These are phyloP conservation scores for Apophysomyces variabilis DNA, from an alignment of 371 early-diverging fungal species.

Conservation along the genomic window DNA sequence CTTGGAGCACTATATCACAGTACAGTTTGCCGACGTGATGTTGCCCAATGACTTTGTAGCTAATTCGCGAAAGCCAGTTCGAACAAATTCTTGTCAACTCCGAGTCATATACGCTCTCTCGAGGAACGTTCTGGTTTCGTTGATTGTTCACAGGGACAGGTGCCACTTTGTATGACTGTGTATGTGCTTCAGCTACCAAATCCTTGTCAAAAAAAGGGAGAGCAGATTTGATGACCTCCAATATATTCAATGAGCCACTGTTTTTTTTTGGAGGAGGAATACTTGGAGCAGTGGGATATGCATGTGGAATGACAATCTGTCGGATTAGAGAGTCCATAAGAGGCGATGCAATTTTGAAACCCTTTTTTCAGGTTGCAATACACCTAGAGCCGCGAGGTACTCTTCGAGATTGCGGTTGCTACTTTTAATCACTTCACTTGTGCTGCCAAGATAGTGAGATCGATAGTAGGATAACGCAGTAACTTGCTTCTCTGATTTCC, in stretches of 20 bases:
- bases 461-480: background rate
- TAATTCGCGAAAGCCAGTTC: slow-evolving; percentile 11
- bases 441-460: background rate
- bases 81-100: slow-evolving; percentile 8
- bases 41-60: background rate
- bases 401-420: background rate
- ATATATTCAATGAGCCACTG: slow-evolving; percentile 10
- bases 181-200: background rate
- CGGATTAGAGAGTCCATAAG: slow-evolving; percentile 24
- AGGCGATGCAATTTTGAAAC: slow-evolving; percentile 24
- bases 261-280: slow-evolving; percentile 10
- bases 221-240: background rate
- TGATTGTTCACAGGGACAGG: background rate
- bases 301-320: slow-evolving; percentile 18
- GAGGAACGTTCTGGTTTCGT: background rate
- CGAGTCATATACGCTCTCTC: slow-evolving; percentile 14
- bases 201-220: background rate
- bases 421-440: background rate
- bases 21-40: background rate
- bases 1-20: slow-evolving; percentile 3
- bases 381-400: slow-evolving; percentile 15
- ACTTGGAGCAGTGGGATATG: slow-evolving; percentile 18
- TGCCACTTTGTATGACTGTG: background rate
- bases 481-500: slow-evolving; percentile 1
- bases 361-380: slow-evolving; percentile 8